Percentiles rank a stretch among this genome's conserved stretches.
Evolutionary conservation across 2,329 filamentous ascomycete species (phyloP).

Genomic region (Paecilomyces formosus): DNA sequence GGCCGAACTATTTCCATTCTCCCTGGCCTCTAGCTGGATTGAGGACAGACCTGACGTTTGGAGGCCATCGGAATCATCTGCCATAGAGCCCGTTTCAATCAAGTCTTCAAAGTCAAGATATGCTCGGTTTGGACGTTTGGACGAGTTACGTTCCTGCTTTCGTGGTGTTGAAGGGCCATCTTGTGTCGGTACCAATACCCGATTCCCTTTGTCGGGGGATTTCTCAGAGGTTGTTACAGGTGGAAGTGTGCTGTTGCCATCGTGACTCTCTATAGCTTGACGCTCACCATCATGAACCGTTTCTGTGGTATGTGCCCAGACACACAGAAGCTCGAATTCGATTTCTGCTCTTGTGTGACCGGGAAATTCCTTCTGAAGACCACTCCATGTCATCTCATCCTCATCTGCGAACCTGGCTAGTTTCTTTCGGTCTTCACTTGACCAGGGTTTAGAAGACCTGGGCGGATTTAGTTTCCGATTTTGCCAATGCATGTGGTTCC

Average conservation of each 20-base stretch:
- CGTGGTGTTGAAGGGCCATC: background rate
- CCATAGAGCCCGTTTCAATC: slow-evolving; percentile 2
- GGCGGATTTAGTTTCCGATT: slow-evolving; percentile 18
- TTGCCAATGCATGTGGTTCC: slow-evolving; percentile 23
- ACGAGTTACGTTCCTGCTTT: background rate
- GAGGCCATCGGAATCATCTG: slow-evolving; percentile 8
- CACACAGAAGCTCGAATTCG: slow-evolving; percentile 25
- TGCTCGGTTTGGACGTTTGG: slow-evolving; percentile 1
- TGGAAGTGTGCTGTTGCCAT: background rate
- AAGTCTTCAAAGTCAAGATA: slow-evolving; percentile 7
- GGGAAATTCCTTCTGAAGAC: slow-evolving; percentile 19
- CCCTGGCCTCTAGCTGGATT: slow-evolving; percentile 9
- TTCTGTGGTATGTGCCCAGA: slow-evolving; percentile 19
- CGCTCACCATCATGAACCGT: slow-evolving; percentile 5
- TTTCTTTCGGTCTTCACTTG: slow-evolving; percentile 16
- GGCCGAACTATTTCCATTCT: background rate
- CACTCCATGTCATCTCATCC: slow-evolving; percentile 22
- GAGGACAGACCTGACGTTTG: slow-evolving; percentile 10
- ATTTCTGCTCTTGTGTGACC: slow-evolving; percentile 21
- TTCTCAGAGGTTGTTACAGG: background rate
- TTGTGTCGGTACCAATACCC: background rate
- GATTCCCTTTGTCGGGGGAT: background rate
- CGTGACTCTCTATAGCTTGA: background rate
- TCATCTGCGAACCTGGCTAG: slow-evolving; percentile 18
- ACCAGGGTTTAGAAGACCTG: slow-evolving; percentile 20